phyloP scores from a whole-genome alignment of 2,329 filamentous ascomycete genomes.

The Penicillium vulpinum region DNA sequence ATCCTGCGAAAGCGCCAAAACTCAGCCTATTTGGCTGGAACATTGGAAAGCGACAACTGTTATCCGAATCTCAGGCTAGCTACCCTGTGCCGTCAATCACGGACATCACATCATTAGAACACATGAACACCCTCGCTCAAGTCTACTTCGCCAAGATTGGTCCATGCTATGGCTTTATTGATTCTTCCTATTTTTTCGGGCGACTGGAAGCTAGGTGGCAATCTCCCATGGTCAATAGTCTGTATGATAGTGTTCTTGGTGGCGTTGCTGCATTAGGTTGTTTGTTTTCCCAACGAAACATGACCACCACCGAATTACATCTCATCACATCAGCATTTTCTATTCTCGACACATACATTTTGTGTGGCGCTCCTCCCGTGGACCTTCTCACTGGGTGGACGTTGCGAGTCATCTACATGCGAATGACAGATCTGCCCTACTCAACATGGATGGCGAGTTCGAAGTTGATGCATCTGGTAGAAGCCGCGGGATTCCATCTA shows the following conservation, averaged over 20 bases:
- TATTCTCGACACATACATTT: constrained; percentile 42
- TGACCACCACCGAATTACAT: constrained; percentile 46
- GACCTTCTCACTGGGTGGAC: constrained; percentile 46
- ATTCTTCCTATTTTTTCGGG: constrained; percentile 18
- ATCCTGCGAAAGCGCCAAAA: constrained; percentile 53
- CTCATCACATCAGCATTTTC: constrained; percentile 49
- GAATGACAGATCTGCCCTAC: constrained; percentile 54
- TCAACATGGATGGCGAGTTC: constrained; percentile 41
- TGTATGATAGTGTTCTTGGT: constrained; percentile 51
- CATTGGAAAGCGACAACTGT: constrained; percentile 33
- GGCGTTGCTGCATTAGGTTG: constrained; percentile 56
- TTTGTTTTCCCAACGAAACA: constrained; percentile 50
- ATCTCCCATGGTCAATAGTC: constrained; percentile 23
- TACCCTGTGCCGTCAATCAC: constrained; percentile 36
- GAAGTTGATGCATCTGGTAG: constrained; percentile 50
- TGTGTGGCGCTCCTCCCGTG: constrained; percentile 23
- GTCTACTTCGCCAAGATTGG: constrained; percentile 56
- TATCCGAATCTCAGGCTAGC: constrained; percentile 6
- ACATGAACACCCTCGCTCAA: constrained; percentile 47
- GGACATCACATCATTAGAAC: constrained; percentile 48
- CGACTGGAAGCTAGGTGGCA: constrained; percentile 24
- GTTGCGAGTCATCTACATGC: constrained; percentile 53
- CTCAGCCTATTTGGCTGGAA: constrained; percentile 59
- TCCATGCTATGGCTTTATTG: constrained; percentile 55
- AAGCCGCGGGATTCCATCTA: constrained; percentile 46